Evolutionary conservation across 2,329 filamentous ascomycete genomes (phyloP).

Genomic region (Diatrype stigma): DNA sequence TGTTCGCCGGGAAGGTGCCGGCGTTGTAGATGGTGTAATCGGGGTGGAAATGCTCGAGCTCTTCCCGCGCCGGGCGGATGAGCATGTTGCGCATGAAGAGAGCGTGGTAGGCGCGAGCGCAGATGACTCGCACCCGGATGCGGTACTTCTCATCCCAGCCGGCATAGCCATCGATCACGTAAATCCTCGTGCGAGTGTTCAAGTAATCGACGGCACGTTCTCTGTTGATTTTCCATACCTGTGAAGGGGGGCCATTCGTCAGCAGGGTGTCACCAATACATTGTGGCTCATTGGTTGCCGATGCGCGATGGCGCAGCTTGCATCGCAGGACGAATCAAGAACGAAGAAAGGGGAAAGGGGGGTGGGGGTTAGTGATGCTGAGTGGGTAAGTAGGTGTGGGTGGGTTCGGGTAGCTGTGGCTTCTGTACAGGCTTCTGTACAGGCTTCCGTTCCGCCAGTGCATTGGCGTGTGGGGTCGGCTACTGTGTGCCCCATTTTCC

Average conservation of each 20-base stretch:
- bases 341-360: neutral
- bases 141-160: slow-evolving; percentile 99
- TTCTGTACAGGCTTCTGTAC: neutral
- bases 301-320: slow-evolving; percentile 1
- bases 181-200: slow-evolving; percentile 98
- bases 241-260: slow-evolving; percentile 3
- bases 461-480: neutral
- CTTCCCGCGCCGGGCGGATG: slow-evolving; percentile 84
- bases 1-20: slow-evolving; percentile 96
- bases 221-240: slow-evolving; percentile 99
- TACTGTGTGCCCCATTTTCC: no score
- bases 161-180: slow-evolving; percentile 94
- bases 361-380: neutral
- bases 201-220: slow-evolving; percentile 98
- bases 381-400: neutral
- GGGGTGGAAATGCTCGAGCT: slow-evolving; percentile 96
- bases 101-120: slow-evolving; percentile 97
- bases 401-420: neutral
- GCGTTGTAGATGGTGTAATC: slow-evolving; percentile 99
- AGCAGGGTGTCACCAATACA: neutral
- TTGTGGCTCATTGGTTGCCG: slow-evolving; percentile 10
- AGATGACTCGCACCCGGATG: slow-evolving; percentile 95
- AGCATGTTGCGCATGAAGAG: slow-evolving; percentile 99
- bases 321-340: neutral
- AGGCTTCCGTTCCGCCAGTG: neutral